A percentile compares a stretch with the other conserved stretches of the same genome.
phyloP scores from a whole-genome alignment of 2,329 filamentous ascomycete species.

The Phoma sp. region DNA sequence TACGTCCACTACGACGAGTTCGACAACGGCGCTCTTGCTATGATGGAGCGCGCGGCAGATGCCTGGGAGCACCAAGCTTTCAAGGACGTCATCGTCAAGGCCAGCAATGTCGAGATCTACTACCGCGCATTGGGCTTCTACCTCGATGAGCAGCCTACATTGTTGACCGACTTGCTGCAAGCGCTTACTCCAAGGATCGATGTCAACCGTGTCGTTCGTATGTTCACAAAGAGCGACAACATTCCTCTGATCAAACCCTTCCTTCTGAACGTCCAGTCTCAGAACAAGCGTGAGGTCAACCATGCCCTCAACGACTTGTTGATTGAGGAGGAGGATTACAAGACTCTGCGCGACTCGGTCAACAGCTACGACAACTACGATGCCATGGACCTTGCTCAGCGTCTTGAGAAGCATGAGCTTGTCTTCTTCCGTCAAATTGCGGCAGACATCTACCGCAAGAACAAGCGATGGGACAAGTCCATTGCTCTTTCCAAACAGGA shows the following conservation, averaged over 20 bases:
- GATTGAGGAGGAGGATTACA: constrained; percentile 99
- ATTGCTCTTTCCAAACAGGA: constrained; percentile 98
- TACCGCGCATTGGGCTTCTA: constrained; percentile 98
- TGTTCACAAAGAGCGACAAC: constrained; percentile 99
- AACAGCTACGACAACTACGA: constrained; percentile 99
- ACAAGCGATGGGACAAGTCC: constrained; percentile 99
- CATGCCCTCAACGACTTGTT: constrained; percentile 96
- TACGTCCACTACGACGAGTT: constrained; percentile 99
- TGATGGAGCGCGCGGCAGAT: constrained; percentile 97
- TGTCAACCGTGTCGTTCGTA: constrained; percentile 97
- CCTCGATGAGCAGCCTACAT: constrained; percentile 92
- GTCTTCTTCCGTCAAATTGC: constrained; percentile 99
- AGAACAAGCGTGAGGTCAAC: constrained; percentile 99
- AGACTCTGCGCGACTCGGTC: constrained; percentile 95
- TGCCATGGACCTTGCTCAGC: constrained; percentile 85
- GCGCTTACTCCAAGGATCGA: constrained; percentile 91
- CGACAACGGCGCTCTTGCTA: constrained; percentile 94
- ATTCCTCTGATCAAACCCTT: constrained; percentile 98
- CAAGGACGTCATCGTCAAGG: constrained; percentile 98
- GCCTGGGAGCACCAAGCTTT: constrained; percentile 99
- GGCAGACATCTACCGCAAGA: constrained; percentile 98
- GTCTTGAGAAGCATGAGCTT: constrained; percentile 94
- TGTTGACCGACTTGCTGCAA: constrained; percentile 94
- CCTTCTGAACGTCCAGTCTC: constrained; percentile 90
- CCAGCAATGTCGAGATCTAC: constrained; percentile 98